Conservation (phyloP, 192 early-diverging fungal genomes). For the Coemansia sp. region DNA sequence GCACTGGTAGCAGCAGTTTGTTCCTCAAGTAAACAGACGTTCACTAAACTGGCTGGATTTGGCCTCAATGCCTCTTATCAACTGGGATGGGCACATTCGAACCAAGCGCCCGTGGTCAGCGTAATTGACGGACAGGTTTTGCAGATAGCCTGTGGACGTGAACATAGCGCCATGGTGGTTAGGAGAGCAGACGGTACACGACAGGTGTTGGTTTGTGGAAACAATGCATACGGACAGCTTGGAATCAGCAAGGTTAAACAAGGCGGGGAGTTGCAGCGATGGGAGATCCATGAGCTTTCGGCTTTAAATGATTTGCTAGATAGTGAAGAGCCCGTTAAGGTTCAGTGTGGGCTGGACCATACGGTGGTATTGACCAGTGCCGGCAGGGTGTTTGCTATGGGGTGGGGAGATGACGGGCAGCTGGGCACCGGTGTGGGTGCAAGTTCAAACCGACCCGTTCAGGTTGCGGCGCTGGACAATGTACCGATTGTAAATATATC, state of each 20-base stretch:
- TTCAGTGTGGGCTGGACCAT: conserved; percentile 70
- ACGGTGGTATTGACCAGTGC: conserved; percentile 60
- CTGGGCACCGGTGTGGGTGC: conserved; percentile 58
- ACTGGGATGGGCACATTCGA: conserved; percentile 29
- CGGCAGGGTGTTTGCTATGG: conserved; percentile 63
- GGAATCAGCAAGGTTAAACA: conserved; percentile 36
- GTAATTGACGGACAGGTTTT: conserved; percentile 28
- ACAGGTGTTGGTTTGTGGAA: conserved; percentile 58
- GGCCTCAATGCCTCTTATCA: conserved; percentile 58
- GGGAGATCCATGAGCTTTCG: conserved; percentile 4
- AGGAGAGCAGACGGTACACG: conserved; percentile 2
- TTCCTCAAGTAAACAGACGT: background rate
- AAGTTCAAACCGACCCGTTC: conserved; percentile 48
- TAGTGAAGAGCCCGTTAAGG: conserved; percentile 45
- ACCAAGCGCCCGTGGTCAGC: conserved; percentile 7
- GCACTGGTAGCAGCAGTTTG: conserved; percentile 26
- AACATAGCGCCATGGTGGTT: conserved; percentile 63
- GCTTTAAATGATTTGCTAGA: conserved; percentile 20
- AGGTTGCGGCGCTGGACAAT: conserved; percentile 47
- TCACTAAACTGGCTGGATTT: conserved; percentile 44
- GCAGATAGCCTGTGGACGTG: conserved; percentile 62
- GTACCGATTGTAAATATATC: conserved; percentile 53
- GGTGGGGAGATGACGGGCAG: conserved; percentile 77
- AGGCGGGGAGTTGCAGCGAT: background rate
- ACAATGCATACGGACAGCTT: conserved; percentile 68